Evolutionary conservation across 2,329 filamentous ascomycete species (phyloP).

Genomic region (Fusarium odoratissimum): DNA sequence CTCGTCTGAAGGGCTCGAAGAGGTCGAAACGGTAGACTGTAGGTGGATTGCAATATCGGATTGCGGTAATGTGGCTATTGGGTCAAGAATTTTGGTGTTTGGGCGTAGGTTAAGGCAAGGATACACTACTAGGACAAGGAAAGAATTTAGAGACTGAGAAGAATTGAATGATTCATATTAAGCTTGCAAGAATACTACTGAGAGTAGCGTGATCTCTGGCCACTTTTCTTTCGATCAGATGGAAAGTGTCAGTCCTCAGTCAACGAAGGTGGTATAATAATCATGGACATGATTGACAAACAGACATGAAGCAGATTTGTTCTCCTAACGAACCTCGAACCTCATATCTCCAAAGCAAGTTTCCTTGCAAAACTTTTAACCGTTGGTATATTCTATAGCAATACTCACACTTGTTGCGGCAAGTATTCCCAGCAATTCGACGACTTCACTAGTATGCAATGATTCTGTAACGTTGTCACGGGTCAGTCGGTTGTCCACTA

Average conservation of each 20-base stretch:
- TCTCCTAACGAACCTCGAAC: background rate
- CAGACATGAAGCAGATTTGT: background rate
- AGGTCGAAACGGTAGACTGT: constrained; percentile 33
- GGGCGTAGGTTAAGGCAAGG: background rate
- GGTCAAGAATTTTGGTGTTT: constrained; percentile 10
- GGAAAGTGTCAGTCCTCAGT: background rate
- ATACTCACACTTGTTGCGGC: background rate
- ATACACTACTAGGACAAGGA: background rate
- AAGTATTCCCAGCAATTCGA: background rate
- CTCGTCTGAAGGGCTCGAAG: constrained; percentile 54
- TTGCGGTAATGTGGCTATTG: background rate
- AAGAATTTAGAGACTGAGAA: background rate
- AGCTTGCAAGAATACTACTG: background rate
- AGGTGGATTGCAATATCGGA: background rate
- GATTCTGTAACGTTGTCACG: background rate
- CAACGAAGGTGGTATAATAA: background rate
- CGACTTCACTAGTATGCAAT: background rate
- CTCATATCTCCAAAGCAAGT: background rate
- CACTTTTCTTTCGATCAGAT: background rate
- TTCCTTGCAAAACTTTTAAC: background rate
- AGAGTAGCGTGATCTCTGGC: background rate
- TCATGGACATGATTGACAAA: background rate
- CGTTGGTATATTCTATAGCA: background rate
- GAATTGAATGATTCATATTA: background rate
- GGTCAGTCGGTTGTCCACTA: background rate